Evolutionary conservation across 116 monocot genomes (phyloP).

Genomic region (Posidonia oceanica): DNA sequence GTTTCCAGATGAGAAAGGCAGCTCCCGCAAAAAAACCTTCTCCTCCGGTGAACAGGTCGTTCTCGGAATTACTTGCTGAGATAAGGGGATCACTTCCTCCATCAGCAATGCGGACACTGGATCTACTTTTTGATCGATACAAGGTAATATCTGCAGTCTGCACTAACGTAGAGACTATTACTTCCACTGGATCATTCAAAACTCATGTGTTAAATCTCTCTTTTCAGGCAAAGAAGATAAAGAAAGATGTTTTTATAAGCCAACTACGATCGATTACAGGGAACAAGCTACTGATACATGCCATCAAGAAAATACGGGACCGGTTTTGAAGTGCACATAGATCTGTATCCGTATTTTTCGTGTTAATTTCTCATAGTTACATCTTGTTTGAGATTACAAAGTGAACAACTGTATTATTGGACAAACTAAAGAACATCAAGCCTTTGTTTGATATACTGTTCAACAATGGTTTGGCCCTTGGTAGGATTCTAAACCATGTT

Average conservation of each 20-base stretch:
- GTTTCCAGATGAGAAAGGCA: not conserved
- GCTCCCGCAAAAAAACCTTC: not conserved
- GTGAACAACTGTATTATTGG: too few species aligned
- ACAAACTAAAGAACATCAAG: too few species aligned
- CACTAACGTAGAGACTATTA: not conserved
- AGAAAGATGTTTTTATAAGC: conserved; percentile 36
- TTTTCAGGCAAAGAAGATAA: conserved; percentile 39
- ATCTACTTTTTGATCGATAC: conserved; percentile 22
- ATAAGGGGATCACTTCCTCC: conserved; percentile 27
- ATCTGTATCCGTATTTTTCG: not conserved
- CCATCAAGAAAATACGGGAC: conserved; percentile 20
- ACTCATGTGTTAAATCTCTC: not conserved
- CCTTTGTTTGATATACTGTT: too few species aligned
- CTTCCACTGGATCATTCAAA: not conserved
- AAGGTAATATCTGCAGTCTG: conserved; percentile 21
- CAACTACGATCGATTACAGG: conserved; percentile 33
- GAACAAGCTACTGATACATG: conserved; percentile 32
- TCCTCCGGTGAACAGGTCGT: conserved; percentile 2
- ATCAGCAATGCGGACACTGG: conserved; percentile 18
- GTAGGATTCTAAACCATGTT: too few species aligned
- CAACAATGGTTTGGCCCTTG: too few species aligned
- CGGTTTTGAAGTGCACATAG: not conserved
- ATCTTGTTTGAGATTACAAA: too few species aligned
- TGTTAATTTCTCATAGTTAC: too few species aligned
- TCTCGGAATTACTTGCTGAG: conserved; percentile 39